Conservation (phyloP, 306 rosid genomes). For the Casuarina cunninghamiana region DNA sequence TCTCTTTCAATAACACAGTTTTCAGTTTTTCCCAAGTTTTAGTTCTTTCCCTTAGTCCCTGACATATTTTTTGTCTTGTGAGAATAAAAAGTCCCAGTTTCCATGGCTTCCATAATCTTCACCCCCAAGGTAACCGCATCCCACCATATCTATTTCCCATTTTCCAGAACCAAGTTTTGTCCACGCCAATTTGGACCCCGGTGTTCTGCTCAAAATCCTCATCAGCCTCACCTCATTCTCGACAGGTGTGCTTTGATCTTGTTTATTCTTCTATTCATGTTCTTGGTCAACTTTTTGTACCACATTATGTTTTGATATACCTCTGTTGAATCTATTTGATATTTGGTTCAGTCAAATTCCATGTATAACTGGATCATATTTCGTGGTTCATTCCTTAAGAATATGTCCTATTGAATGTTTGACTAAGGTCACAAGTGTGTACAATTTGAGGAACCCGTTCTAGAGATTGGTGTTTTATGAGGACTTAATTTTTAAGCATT, state of each 20-base stretch:
- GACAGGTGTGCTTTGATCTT: constrained; percentile 38
- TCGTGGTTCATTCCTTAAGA: background rate
- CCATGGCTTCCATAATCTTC: constrained; percentile 66
- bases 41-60: background rate
- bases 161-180: constrained; percentile 32
- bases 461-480: background rate
- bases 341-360: background rate
- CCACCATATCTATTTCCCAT: constrained; percentile 36
- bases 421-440: background rate
- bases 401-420: background rate
- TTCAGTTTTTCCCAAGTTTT: too few relatives aligned
- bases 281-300: background rate
- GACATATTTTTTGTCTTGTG: constrained; percentile 29
- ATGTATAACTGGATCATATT: background rate
- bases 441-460: background rate
- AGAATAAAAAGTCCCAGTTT: background rate
- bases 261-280: background rate
- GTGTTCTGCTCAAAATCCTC: constrained; percentile 55
- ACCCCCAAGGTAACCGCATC: constrained; percentile 39
- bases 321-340: background rate
- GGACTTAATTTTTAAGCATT: background rate
- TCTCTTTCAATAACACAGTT: background rate
- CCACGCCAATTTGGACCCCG: constrained; percentile 38
- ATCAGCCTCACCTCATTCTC: constrained; percentile 39
- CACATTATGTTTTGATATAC: background rate